Evolutionary conservation across 129 eudicot species (phyloP).

Genomic region (Erigeron canadensis): DNA sequence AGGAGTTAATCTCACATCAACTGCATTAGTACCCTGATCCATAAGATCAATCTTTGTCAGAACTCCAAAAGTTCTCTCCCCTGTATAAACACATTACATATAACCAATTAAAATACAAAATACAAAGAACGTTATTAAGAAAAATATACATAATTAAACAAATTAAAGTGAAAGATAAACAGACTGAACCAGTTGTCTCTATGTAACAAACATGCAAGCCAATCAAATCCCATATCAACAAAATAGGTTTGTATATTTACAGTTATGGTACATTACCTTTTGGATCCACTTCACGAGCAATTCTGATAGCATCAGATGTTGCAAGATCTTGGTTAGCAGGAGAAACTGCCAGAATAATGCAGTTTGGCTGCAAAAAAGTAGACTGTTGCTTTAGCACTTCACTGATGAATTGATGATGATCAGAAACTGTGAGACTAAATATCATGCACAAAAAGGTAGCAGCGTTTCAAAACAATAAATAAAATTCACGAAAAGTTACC

Average conservation of each 20-base stretch:
- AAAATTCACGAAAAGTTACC: not conserved
- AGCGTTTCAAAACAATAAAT: not conserved
- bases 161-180: not conserved
- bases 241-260: not conserved
- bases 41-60: slow-evolving; percentile 94
- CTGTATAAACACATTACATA: slow-evolving; percentile 36
- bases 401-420: too few relatives aligned
- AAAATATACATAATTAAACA: slow-evolving; percentile 7
- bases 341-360: slow-evolving; percentile 94
- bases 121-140: not conserved
- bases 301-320: slow-evolving; percentile 93
- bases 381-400: not conserved
- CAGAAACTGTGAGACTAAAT: not conserved
- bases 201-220: not conserved
- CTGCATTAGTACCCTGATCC: slow-evolving; percentile 99
- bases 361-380: slow-evolving; percentile 84
- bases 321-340: slow-evolving; percentile 99
- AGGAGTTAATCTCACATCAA: slow-evolving; percentile 65
- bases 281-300: slow-evolving; percentile 96
- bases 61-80: slow-evolving; percentile 98
- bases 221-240: not conserved
- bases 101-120: not conserved
- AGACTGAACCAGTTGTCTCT: not conserved
- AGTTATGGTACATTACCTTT: slow-evolving; percentile 52
- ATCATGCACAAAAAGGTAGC: not conserved